Percentiles rank a stretch among this genome's conserved stretches.
Evolutionary conservation across 805 yeast species (phyloP).

Genomic region (Barnettozyma botsteinii): DNA sequence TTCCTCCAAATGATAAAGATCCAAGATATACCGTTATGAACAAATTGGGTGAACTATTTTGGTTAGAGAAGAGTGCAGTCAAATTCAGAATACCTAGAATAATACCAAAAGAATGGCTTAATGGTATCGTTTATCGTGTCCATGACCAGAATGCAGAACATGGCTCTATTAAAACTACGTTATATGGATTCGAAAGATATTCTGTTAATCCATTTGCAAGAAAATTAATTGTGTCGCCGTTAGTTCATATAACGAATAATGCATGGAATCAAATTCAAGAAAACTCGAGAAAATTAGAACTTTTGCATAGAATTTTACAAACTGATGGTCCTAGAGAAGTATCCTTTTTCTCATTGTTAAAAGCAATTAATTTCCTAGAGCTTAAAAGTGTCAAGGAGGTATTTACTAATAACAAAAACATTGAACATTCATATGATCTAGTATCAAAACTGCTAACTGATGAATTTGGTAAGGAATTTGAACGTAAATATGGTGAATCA

Average conservation of each 20-base stretch:
- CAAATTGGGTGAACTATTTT: slow-evolving; percentile 50
- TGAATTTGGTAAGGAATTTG: slow-evolving; percentile 24
- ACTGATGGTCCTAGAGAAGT: slow-evolving; percentile 36
- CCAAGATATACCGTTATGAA: slow-evolving; percentile 53
- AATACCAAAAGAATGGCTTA: slow-evolving; percentile 36
- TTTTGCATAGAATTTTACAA: slow-evolving; percentile 40
- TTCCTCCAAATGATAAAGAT: slow-evolving; percentile 45
- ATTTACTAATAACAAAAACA: slow-evolving; percentile 9
- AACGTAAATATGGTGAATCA: slow-evolving; percentile 15
- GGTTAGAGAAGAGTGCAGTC: slow-evolving; percentile 40
- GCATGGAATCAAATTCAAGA: slow-evolving; percentile 37
- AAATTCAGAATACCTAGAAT: slow-evolving; percentile 50
- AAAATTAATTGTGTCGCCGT: slow-evolving; percentile 27
- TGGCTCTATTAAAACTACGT: slow-evolving; percentile 29
- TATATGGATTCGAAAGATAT: slow-evolving; percentile 24
- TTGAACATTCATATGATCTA: slow-evolving; percentile 25
- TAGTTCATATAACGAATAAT: slow-evolving; percentile 33
- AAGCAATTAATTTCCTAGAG: slow-evolving; percentile 31
- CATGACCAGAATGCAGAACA: slow-evolving; percentile 16
- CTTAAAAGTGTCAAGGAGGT: slow-evolving; percentile 23
- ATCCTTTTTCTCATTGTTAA: slow-evolving; percentile 33
- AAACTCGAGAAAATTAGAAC: slow-evolving; percentile 37
- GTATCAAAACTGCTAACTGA: slow-evolving; percentile 15
- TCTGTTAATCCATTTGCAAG: slow-evolving; percentile 31
- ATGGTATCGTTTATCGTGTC: slow-evolving; percentile 19